Percentiles rank a stretch among this genome's conserved stretches.
Conservation (phyloP, 192 early-diverging fungal genomes). For the Backusella tarrabulga region DNA sequence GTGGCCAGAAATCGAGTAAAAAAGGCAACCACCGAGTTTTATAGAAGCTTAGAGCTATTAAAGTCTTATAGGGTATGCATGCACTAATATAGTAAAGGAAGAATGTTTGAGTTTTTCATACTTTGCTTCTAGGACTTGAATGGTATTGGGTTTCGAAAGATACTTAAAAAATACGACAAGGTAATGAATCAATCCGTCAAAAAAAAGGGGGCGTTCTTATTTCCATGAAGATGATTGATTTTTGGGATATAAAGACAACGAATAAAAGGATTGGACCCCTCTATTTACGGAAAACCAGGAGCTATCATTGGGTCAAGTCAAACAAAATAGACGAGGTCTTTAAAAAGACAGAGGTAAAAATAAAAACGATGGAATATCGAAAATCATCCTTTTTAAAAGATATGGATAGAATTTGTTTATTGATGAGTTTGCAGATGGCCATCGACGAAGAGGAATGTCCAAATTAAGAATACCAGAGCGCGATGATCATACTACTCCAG, state of each 20-base stretch:
- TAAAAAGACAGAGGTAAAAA: constrained; percentile 19
- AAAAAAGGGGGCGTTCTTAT: neutral
- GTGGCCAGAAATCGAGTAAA: constrained; percentile 55
- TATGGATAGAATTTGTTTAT: constrained; percentile 53
- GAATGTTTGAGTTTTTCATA: neutral
- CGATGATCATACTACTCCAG: constrained; percentile 9
- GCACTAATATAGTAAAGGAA: neutral
- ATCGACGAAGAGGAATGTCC: constrained; percentile 61
- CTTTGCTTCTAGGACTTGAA: constrained; percentile 35
- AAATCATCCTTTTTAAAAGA: constrained; percentile 28
- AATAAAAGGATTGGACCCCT: constrained; percentile 43
- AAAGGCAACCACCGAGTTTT: constrained; percentile 68
- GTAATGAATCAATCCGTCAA: constrained; percentile 12
- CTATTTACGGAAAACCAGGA: constrained; percentile 43
- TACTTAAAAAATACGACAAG: constrained; percentile 79
- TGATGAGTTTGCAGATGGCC: constrained; percentile 61
- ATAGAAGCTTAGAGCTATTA: constrained; percentile 67
- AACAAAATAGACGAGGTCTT: constrained; percentile 12
- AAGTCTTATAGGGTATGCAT: constrained; percentile 58
- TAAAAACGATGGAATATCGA: constrained; percentile 31
- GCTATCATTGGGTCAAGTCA: constrained; percentile 53
- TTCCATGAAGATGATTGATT: neutral
- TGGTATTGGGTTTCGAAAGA: constrained; percentile 66
- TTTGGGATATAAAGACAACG: constrained; percentile 36
- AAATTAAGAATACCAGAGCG: constrained; percentile 58